Percentiles rank a stretch among this genome's conserved stretches.
These are phyloP conservation scores for Musa schizocarpa DNA, from an alignment of 176 grass and related monocot species.

Conservation along the genomic window DNA sequence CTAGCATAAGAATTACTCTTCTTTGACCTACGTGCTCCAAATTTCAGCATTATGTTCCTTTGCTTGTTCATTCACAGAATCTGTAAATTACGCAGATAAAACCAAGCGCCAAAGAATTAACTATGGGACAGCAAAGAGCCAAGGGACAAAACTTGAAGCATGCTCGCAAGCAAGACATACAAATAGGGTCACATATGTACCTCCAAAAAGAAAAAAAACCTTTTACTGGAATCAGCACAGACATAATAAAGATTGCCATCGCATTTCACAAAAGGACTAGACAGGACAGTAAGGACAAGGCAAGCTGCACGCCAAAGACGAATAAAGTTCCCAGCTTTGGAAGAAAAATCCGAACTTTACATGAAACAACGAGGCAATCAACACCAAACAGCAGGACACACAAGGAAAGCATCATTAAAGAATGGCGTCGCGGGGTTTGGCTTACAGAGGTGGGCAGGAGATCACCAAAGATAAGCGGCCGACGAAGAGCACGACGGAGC, in stretches of 20 bases:
- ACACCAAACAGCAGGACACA: neutral
- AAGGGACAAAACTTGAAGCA: neutral
- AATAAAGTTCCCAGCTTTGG: neutral
- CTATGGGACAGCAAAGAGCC: no score
- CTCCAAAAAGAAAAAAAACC: no score
- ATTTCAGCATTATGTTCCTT: neutral
- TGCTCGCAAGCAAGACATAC: neutral
- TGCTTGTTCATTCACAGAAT: neutral
- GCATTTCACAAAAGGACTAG: no score
- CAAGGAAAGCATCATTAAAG: neutral
- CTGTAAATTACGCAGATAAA: neutral
- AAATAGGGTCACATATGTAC: neutral
- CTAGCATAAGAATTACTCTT: neutral
- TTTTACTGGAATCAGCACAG: no score
- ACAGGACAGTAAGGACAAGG: neutral
- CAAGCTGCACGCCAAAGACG: neutral
- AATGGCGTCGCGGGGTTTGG: neutral
- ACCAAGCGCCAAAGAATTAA: no score
- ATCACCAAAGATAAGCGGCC: neutral
- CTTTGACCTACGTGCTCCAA: neutral
- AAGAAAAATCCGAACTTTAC: neutral
- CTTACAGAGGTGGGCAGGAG: neutral
- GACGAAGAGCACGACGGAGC: neutral
- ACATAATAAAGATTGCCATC: no score
- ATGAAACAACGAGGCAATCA: neutral